Evolutionary conservation across 805 yeast species (phyloP).

Genomic region (Kurtzmaniella cleridarum): DNA sequence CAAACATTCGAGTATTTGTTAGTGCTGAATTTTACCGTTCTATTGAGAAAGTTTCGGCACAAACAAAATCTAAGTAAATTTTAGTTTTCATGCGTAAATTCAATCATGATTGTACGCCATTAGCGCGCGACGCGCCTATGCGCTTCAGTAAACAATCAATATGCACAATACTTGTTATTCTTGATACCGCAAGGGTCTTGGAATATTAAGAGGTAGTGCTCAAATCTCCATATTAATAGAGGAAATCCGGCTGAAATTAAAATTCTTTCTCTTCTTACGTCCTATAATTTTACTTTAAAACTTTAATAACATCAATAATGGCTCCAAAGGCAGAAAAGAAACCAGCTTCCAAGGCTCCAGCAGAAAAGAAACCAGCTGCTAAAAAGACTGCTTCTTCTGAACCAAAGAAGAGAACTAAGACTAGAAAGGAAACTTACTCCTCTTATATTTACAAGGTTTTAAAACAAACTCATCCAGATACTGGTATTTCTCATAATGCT

Average conservation of each 20-base stretch:
- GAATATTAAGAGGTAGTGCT: too few relatives aligned
- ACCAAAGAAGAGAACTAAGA: slow-evolving; percentile 87
- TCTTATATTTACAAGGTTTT: slow-evolving; percentile 97
- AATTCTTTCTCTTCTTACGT: neutral
- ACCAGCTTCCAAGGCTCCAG: slow-evolving; percentile 96
- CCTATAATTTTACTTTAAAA: neutral
- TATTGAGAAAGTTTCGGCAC: too few relatives aligned
- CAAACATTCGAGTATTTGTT: too few relatives aligned
- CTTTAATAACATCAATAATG: slow-evolving; percentile 36
- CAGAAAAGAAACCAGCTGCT: slow-evolving; percentile 89
- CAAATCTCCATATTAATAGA: slow-evolving; percentile 12
- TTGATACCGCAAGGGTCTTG: too few relatives aligned
- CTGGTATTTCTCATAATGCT: slow-evolving; percentile 98
- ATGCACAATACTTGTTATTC: too few relatives aligned
- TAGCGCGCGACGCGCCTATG: too few relatives aligned
- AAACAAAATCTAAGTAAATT: too few relatives aligned
- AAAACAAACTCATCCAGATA: slow-evolving; percentile 98
- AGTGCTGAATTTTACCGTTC: too few relatives aligned
- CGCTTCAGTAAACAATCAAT: too few relatives aligned
- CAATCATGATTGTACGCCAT: too few relatives aligned
- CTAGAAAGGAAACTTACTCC: slow-evolving; percentile 97
- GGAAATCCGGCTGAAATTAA: neutral
- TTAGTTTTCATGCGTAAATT: too few relatives aligned
- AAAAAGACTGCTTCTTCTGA: slow-evolving; percentile 75
- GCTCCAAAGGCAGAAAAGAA: slow-evolving; percentile 68